phyloP scores from a whole-genome alignment of 495 filamentous ascomycete genomes.

The Lasiosphaeriaceae sp. region DNA sequence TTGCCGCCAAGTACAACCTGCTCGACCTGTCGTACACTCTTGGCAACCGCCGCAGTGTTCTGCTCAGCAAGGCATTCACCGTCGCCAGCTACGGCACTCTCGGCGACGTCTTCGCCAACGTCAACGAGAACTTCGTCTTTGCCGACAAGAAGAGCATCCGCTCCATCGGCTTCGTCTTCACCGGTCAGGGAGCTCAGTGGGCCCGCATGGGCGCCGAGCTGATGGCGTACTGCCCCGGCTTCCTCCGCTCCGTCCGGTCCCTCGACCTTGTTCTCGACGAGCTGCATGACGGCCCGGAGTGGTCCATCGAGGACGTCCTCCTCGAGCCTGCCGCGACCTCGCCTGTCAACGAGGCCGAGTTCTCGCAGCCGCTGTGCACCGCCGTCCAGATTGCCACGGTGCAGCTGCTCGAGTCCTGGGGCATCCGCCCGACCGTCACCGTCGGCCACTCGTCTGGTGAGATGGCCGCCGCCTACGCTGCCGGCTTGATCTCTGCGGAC shows the following conservation, averaged over 20 bases:
- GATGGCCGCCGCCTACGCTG: constrained; percentile 43
- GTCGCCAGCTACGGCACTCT: too few relatives aligned
- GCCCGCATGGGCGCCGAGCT: constrained; percentile 18
- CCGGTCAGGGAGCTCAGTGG: constrained; percentile 17
- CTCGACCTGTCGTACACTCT: too few relatives aligned
- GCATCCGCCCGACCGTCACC: constrained; percentile 42
- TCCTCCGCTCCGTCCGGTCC: neutral
- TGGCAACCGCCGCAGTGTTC: too few relatives aligned
- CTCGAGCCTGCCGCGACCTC: too few relatives aligned
- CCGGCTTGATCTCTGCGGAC: constrained; percentile 35
- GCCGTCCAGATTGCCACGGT: constrained; percentile 48
- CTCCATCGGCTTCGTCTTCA: constrained; percentile 30
- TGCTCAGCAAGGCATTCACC: too few relatives aligned
- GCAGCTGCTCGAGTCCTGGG: constrained; percentile 39
- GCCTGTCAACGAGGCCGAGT: neutral
- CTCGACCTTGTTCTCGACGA: neutral
- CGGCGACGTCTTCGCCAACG: too few relatives aligned
- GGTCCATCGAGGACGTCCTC: too few relatives aligned
- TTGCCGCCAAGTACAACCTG: too few relatives aligned
- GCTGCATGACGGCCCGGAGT: neutral
- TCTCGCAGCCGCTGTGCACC: constrained; percentile 42
- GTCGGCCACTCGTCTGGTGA: constrained; percentile 60
- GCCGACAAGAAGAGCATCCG: too few relatives aligned
- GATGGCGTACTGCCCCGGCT: constrained; percentile 22
- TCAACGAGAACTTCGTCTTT: too few relatives aligned